Evolutionary conservation across 805 yeast species (phyloP), one percentile per base, ranked within the genome.

Genomic region (Starmerella sirachaensis): DNA sequence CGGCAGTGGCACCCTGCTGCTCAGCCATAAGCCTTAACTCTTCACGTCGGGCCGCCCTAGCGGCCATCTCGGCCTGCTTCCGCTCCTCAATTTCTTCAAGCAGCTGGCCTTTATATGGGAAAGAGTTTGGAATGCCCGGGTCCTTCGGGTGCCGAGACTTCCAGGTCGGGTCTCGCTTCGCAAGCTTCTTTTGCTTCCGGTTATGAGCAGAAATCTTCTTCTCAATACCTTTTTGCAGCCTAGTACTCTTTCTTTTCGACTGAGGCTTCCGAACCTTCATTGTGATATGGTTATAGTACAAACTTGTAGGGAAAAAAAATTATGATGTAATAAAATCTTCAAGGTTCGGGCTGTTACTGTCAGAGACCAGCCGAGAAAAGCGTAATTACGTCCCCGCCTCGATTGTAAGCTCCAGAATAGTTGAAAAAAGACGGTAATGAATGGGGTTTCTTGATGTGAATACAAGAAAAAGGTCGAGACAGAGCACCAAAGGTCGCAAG

Each of bases 131-230:
- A 51, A 91, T 88, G 48, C 97, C 97, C 9, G 88, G 86, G 58
- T 86, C 96, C 62, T 83, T 88, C 53, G 73, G 74, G 40, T 63
- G 62, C 54, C 76, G 75, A 13, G 94, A 81, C 58, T 73, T 84
- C 98, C 98, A 91, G 12, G 97, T 91, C 4, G 74, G 74, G 59
- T 88, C 96, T 56, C 74, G 85, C 69, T 91, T 91, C 14, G 94
- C 71, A 18, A 58, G 48, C 63, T 91, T 91, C 52, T 69, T 72
- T 58, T 81, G 79, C 57, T 91, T 91, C 61, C 93, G 76, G 47
- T 78, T 71, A 52, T 86, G 88, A 6, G 97, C 95, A 29, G 88
- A 72, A 3, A 94, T 86, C 63, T 91, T 91, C 73, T 85, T 91
- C 66, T 83, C 80, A 58, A 91, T 85, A 47, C 98, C 98, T 60